Base-by-base conservation (phyloP, 2,329 filamentous ascomycete species). In the Stagonosporopsis chrysanthemi region DNA sequence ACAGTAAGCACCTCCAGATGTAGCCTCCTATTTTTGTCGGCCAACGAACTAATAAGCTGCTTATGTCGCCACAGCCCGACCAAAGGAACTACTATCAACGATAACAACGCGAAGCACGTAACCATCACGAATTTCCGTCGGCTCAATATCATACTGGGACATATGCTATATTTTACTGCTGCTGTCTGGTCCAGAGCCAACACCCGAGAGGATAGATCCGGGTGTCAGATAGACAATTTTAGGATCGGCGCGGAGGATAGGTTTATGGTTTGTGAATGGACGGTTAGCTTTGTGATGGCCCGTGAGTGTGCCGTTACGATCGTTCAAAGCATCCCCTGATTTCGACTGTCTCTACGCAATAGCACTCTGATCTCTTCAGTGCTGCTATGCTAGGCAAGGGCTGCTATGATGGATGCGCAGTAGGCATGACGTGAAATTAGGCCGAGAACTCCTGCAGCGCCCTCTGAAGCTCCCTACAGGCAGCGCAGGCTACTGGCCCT, bases 381-480 rank as follows among this genome's bases (percentile, higher is more conserved):
- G 19, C n/a, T 19, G 19, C n/a, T 29, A 2, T 6, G 24, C 24
- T 6, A 45, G 33, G 31, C 29, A 19, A 19, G 19, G 19, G 22
- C 5, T 24, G 41, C 33, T 22, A 12, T 31, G 40, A 44, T 55
- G 46, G 17, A 50, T 23, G 46, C 46, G 35, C 23, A 29, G 8
- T 22, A 12, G 12, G 2, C 12, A 48, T 54, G 51, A 54, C 43
- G 38, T 19, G 17, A 6, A 26, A 4, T 26, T 9, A 15, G 36
- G 41, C 47, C 38, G 19, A 28, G 23, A 1, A 28, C 42, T 31
- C 19, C 35, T 24, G 41, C 19, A 19, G 19, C 3, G 19, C 19
- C 19, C 11, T 17, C 22, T 39, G 28, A 26, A 22, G 53, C 47
- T 38, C 47, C 53, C 47, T 35, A 51, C 53, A 50, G 45, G 45